Evolutionary conservation across 2,329 filamentous ascomycete species (phyloP).

Genomic region (Thelonectria discophora): DNA sequence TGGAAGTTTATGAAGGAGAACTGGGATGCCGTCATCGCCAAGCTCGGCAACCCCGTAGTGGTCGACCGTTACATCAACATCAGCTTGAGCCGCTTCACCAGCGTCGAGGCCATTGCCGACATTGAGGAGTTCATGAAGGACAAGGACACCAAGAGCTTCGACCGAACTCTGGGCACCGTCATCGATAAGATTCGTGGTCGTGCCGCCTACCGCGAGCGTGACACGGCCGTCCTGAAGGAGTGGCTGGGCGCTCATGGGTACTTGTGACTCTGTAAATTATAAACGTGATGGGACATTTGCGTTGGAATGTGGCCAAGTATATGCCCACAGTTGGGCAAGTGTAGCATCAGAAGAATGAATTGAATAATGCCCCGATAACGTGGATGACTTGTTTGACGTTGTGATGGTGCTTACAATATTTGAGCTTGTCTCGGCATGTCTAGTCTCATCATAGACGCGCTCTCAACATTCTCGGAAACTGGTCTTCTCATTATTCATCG

Average conservation of each 20-base stretch:
- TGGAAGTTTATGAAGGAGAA: constrained; percentile 89
- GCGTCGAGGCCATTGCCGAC: constrained; percentile 73
- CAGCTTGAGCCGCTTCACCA: constrained; percentile 80
- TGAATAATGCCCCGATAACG: not conserved
- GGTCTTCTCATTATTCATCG: not conserved
- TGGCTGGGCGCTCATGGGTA: constrained; percentile 73
- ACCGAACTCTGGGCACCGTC: constrained; percentile 85
- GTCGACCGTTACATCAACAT: constrained; percentile 88
- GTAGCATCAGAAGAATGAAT: constrained; percentile 12
- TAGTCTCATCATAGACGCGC: too few species aligned
- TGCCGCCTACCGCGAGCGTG: constrained; percentile 82
- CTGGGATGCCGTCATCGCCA: constrained; percentile 77
- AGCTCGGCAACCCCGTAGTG: constrained; percentile 84
- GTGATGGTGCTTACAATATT: not conserved
- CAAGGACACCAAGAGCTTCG: constrained; percentile 87
- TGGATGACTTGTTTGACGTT: too few species aligned
- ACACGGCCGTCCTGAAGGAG: constrained; percentile 75
- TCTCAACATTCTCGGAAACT: too few species aligned
- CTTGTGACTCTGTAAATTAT: constrained; percentile 47
- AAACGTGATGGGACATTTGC: constrained; percentile 6
- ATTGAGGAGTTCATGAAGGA: constrained; percentile 85
- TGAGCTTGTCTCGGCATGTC: too few species aligned
- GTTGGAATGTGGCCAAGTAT: not conserved
- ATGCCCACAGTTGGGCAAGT: constrained; percentile 3
- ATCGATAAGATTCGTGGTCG: constrained; percentile 86